These are phyloP conservation scores for Chernovozyma aurita DNA, from an alignment of 1,139 yeast species.

Conservation along the genomic window DNA sequence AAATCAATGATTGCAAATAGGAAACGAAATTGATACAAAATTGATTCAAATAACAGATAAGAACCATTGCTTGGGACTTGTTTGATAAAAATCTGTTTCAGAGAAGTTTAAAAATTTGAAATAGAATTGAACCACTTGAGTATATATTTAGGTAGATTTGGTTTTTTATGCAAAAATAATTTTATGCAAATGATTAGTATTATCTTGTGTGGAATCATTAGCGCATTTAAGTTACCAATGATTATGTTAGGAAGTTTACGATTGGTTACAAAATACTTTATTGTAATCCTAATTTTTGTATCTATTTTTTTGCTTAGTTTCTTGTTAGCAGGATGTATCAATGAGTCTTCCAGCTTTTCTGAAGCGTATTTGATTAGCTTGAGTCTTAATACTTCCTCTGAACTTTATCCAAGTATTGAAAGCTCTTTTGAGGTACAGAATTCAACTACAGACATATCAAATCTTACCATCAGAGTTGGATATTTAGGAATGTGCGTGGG, in stretches of 20 bases:
- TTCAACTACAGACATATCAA: conserved; percentile 17
- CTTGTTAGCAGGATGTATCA: conserved; percentile 50
- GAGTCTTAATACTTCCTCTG: conserved; percentile 40
- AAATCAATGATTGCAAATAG: no score
- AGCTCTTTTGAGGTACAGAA: conserved; percentile 21
- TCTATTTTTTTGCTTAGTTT: conserved; percentile 43
- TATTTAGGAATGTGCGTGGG: conserved; percentile 48
- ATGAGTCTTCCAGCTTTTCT: conserved; percentile 35
- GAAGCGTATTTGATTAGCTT: conserved; percentile 43
- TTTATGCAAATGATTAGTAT: no score
- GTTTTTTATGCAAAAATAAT: no score
- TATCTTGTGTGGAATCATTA: no score
- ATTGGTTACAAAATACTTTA: background rate
- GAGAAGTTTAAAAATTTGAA: no score
- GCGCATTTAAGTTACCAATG: background rate
- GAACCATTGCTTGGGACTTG: no score
- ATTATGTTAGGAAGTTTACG: background rate
- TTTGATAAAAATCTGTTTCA: no score
- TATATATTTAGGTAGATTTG: no score
- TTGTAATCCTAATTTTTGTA: conserved; percentile 26
- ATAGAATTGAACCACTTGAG: no score
- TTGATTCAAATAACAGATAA: no score
- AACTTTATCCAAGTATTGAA: conserved; percentile 31
- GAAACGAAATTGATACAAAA: no score
- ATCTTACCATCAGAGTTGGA: conserved; percentile 42